phyloP scores from a whole-genome alignment of 768 basidiomycete species.

The Trametes maxima region DNA sequence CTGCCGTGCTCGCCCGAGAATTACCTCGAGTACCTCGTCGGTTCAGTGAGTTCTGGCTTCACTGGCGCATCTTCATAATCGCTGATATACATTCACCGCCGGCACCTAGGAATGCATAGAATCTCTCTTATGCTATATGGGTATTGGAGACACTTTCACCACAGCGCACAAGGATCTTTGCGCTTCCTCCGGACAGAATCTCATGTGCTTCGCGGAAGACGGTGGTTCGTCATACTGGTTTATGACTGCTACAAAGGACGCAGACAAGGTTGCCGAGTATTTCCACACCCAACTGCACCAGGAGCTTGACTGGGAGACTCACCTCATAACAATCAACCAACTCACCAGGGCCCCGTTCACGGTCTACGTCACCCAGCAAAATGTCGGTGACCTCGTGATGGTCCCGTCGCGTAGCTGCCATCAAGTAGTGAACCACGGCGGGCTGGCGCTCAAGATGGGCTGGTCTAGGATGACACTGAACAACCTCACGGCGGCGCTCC shows the following conservation, averaged over 20 bases:
- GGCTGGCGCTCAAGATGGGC: conserved; percentile 79
- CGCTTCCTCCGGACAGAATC: conserved; percentile 81
- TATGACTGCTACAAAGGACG: conserved; percentile 69
- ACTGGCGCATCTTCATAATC: background rate
- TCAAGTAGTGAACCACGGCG: conserved; percentile 81
- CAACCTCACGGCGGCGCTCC: conserved; percentile 60
- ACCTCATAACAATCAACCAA: conserved; percentile 63
- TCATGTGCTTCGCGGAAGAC: conserved; percentile 82
- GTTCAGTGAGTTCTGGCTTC: conserved; percentile 43
- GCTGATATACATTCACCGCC: background rate
- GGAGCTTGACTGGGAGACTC: conserved; percentile 75
- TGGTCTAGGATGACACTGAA: conserved; percentile 84
- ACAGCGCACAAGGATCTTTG: conserved; percentile 86
- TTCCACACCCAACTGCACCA: conserved; percentile 55
- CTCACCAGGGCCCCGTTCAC: conserved; percentile 66
- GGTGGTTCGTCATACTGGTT: conserved; percentile 83
- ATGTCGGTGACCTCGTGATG: conserved; percentile 74
- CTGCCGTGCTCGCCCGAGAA: conserved; percentile 57
- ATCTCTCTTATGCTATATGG: conserved; percentile 85
- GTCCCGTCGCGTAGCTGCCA: conserved; percentile 83
- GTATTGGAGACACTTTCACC: conserved; percentile 81
- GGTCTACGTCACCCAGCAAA: conserved; percentile 73
- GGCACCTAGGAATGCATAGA: conserved; percentile 58
- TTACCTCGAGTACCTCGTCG: conserved; percentile 56
- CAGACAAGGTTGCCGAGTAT: conserved; percentile 55